These are phyloP conservation scores for Diplotaxis tenuifolia DNA, from an alignment of 345 rosid species.

Conservation along the genomic window DNA sequence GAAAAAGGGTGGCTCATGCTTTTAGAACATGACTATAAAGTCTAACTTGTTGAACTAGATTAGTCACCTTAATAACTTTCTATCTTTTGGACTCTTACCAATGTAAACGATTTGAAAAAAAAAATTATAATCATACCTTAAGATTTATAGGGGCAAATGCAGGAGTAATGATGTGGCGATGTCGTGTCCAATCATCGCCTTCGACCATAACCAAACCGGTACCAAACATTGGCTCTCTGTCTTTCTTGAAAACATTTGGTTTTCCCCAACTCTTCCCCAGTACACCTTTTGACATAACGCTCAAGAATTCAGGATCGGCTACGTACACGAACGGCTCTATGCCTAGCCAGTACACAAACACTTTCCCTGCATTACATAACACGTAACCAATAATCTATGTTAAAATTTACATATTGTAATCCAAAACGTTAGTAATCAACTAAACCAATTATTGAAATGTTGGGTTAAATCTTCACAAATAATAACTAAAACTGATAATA, in stretches of 20 bases:
- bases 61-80: conserved; percentile 27
- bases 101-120: conserved; percentile 2
- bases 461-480: no score
- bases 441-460: not conserved
- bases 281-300: conserved; percentile 67
- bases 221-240: conserved; percentile 93
- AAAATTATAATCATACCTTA: conserved; percentile 61
- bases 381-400: not conserved
- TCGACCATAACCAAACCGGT: conserved; percentile 82
- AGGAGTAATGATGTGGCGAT: conserved; percentile 84
- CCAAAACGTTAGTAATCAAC: not conserved
- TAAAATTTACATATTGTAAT: not conserved
- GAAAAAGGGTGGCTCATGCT: conserved; percentile 18
- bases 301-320: conserved; percentile 87
- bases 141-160: conserved; percentile 77
- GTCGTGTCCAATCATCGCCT: conserved; percentile 90
- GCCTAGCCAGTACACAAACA: conserved; percentile 90
- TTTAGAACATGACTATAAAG: conserved; percentile 10
- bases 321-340: conserved; percentile 88
- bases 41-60: conserved; percentile 30
- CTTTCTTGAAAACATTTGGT: conserved; percentile 72
- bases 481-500: no score
- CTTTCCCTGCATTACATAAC: conserved; percentile 60
- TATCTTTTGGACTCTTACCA: conserved; percentile 1
- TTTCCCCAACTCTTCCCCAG: conserved; percentile 97